phyloP scores from a whole-genome alignment of 148 eudicot genomes.

The Simmondsia chinensis region DNA sequence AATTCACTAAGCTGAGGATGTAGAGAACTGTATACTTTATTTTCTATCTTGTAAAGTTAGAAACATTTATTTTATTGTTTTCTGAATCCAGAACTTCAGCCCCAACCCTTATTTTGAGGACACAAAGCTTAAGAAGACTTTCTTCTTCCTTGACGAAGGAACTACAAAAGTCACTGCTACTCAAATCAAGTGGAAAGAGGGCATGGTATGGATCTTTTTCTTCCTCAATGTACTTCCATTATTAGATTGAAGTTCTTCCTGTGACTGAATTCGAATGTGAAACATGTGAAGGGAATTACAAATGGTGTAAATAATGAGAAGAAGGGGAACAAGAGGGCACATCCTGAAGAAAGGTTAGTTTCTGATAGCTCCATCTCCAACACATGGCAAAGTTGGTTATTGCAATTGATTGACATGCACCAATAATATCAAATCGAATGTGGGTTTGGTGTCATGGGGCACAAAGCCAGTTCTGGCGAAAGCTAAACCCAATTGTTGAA shows the following conservation, averaged over 20 bases:
- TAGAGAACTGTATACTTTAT: no score
- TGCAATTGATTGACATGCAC: no score
- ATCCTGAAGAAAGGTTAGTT: constrained; percentile 68
- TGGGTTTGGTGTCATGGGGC: no score
- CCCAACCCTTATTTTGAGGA: constrained; percentile 86
- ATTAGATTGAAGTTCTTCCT: no score
- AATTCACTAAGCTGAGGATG: not conserved
- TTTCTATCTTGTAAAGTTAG: no score
- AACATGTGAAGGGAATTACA: constrained; percentile 41
- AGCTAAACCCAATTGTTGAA: no score
- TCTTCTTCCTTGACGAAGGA: constrained; percentile 87
- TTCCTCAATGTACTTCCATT: no score
- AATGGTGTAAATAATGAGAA: constrained; percentile 64
- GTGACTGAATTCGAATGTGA: constrained; percentile 3
- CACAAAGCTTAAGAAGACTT: constrained; percentile 71
- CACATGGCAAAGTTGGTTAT: not conserved
- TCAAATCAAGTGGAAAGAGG: constrained; percentile 90
- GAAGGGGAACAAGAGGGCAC: constrained; percentile 83
- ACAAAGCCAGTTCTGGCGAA: no score
- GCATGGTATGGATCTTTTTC: constrained; percentile 45
- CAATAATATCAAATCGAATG: no score
- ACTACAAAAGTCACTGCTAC: constrained; percentile 73
- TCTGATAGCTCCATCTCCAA: not conserved
- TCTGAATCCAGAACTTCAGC: constrained; percentile 50
- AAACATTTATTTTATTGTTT: no score